Percentiles rank a stretch among this genome's conserved stretches.
These are phyloP conservation scores for Diaporthe ilicicola DNA, from an alignment of 2,329 filamentous ascomycete species.

Conservation along the genomic window DNA sequence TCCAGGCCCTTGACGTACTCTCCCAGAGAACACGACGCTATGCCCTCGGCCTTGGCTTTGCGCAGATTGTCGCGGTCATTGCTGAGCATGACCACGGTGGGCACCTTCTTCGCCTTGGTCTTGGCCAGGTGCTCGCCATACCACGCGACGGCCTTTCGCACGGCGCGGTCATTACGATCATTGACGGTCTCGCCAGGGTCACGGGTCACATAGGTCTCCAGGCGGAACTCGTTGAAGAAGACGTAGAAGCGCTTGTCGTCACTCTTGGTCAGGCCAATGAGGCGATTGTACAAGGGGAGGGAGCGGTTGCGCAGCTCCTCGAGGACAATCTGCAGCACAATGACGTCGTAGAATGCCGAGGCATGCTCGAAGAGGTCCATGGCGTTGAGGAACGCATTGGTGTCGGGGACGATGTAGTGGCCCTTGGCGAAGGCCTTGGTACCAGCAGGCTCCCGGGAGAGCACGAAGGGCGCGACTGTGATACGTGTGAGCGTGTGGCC, in stretches of 20 bases:
- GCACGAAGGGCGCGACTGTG: conserved; percentile 80
- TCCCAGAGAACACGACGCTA: conserved; percentile 73
- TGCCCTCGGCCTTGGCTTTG: conserved; percentile 79
- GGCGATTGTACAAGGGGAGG: conserved; percentile 90
- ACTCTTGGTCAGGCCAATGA: conserved; percentile 90
- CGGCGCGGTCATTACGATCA: conserved; percentile 93
- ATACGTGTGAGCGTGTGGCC: conserved; percentile 36
- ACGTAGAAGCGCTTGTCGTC: conserved; percentile 98
- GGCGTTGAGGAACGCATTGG: conserved; percentile 91
- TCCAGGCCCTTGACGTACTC: conserved; percentile 88
- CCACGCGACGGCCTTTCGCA: conserved; percentile 87
- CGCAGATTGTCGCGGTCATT: conserved; percentile 89
- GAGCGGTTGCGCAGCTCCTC: conserved; percentile 96
- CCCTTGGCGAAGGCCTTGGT: conserved; percentile 85
- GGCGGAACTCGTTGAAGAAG: conserved; percentile 97
- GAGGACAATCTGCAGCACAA: conserved; percentile 93
- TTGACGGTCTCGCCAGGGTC: conserved; percentile 87
- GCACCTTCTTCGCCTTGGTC: conserved; percentile 68
- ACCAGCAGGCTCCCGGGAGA: conserved; percentile 87
- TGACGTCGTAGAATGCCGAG: conserved; percentile 93
- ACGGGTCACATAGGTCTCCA: conserved; percentile 86
- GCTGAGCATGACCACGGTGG: conserved; percentile 89
- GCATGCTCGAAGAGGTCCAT: conserved; percentile 98
- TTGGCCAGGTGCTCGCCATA: conserved; percentile 82
- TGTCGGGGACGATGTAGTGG: conserved; percentile 95